Base-by-base conservation (phyloP, 1,284 basidiomycete genomes). In the Kalmanozyma brasiliensis region DNA sequence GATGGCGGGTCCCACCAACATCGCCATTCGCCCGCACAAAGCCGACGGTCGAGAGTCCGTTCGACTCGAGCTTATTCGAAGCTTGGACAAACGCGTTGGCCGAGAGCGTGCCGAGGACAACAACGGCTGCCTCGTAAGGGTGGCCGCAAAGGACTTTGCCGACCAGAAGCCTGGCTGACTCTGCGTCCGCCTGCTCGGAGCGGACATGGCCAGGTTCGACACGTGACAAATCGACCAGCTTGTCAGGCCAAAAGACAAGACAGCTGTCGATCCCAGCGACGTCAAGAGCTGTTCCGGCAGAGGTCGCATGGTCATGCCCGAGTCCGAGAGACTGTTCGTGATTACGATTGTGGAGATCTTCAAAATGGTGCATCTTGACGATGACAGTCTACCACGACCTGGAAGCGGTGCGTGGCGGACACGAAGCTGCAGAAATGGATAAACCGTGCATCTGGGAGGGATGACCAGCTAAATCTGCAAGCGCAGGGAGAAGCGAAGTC, bases 191-290 rank as follows among this genome's bases (percentile, higher is more conserved):
- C n/a, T n/a, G n/a, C 29, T 14, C 2, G 8, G 16, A 3, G 11
- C 19, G n/a, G 8, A 9, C 14, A 8, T 36, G 16, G 8, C 42
- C 24, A 24, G 40, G 7, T 6, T 9, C 22, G 13, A 45, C 19
- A 9, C 32, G 32, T 2, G 48, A 47, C 37, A 67, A 26, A 17
- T 56, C 45, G 36, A 44, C 34, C 13, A 58, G 46, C 53, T 51
- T 53, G 41, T 59, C 48, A 3, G 66, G 66, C 66, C 66, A 69
- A 23, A 69, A 69, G 29, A 69, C 56, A 4, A 69, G 55, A 23
- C 63, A 23, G 16, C 20, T 69, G 40, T 63, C 56, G 36, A 63
- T 14, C 4, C 33, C 13, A 8, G 45, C 26, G 1, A 22, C 41
- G 17, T 53, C 38, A 8, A 53, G 32, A 16, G 37, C 17, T 17